These are phyloP conservation scores for Hyaloscypha variabilis DNA, from an alignment of 495 filamentous ascomycete species.

Conservation along the genomic window DNA sequence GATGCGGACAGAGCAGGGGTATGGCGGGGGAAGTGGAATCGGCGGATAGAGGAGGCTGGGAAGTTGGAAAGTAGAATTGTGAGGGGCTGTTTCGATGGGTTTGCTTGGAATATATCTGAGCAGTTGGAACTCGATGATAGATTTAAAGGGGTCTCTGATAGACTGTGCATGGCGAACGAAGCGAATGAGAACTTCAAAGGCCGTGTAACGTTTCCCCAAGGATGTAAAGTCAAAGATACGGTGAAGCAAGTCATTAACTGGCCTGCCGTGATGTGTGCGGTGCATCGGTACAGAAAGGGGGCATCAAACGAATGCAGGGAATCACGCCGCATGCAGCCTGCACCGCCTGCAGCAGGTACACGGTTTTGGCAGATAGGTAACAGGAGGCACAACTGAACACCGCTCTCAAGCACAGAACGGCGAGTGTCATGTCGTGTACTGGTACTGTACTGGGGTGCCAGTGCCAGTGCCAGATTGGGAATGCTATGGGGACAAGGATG, in stretches of 20 bases:
- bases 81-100: not conserved
- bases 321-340: not conserved
- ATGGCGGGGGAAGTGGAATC: constrained; percentile 59
- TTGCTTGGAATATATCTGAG: not conserved
- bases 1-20: constrained; percentile 58
- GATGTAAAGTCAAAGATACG: not conserved
- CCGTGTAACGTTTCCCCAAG: not conserved
- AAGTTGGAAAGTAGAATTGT: not conserved
- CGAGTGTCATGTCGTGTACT: not conserved
- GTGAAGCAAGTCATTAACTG: not conserved
- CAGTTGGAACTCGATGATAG: not conserved
- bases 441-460: too few species aligned
- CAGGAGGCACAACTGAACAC: not conserved
- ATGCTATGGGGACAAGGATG: not conserved
- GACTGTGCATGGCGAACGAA: not conserved
- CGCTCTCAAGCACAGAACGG: not conserved
- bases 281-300: not conserved
- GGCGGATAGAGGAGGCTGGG: constrained; percentile 45
- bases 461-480: not conserved
- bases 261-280: not conserved
- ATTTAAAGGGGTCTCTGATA: not conserved
- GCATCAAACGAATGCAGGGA: not conserved
- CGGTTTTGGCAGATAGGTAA: not conserved
- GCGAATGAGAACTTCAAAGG: not conserved
- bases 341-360: not conserved